Evolutionary conservation across 2,329 filamentous ascomycete genomes (phyloP).

Genomic region (Penicillium verrucosum): DNA sequence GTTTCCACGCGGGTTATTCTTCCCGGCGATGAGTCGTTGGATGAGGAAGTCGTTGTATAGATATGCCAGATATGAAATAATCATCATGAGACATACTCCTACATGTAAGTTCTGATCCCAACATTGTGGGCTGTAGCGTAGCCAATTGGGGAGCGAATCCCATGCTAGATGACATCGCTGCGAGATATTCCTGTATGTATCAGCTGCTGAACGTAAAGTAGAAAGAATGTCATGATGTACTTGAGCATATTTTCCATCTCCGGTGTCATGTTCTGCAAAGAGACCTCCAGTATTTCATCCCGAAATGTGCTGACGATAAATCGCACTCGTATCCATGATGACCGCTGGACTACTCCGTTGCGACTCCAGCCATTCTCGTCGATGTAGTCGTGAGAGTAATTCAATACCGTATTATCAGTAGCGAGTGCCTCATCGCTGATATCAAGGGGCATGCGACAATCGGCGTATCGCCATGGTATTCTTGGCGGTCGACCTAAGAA

Average conservation of each 20-base stretch:
- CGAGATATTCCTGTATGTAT: constrained; percentile 20
- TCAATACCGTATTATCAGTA: constrained; percentile 2
- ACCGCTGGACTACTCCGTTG: constrained; percentile 12
- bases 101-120: constrained; percentile 22
- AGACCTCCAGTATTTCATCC: constrained; percentile 29
- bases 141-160: constrained; percentile 19
- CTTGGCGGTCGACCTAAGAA: constrained; percentile 29
- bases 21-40: constrained; percentile 25
- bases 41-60: constrained; percentile 31
- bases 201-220: neutral
- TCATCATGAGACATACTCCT: constrained; percentile 33
- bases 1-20: constrained; percentile 20
- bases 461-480: constrained; percentile 23
- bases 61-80: constrained; percentile 24
- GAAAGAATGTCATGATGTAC: neutral
- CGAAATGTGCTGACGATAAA: constrained; percentile 27
- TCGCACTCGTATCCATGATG: constrained; percentile 26
- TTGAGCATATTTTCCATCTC: constrained; percentile 15
- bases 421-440: constrained; percentile 22
- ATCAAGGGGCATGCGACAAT: constrained; percentile 25
- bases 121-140: constrained; percentile 21
- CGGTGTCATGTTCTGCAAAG: constrained; percentile 14
- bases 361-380: constrained; percentile 23
- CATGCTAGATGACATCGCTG: constrained; percentile 21
- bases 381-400: constrained; percentile 8